Evolutionary conservation across 2,329 filamentous ascomycete genomes (phyloP), one percentile per base, ranked within the genome.

Genomic region (Talaromyces sp.): DNA sequence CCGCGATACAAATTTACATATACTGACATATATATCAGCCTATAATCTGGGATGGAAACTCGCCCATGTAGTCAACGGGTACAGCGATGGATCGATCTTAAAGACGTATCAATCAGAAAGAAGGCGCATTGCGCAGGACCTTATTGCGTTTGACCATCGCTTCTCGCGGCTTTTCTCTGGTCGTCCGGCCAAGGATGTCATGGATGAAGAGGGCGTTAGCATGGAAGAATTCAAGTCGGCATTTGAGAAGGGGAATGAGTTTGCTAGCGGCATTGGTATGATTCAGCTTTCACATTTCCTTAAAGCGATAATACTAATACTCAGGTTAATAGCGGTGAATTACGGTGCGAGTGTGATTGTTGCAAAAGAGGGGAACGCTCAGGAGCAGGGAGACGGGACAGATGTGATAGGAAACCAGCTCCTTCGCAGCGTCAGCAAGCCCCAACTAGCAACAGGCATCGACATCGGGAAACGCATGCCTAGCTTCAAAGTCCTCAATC

Each of bases 401-500:
- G 49, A 53, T 10, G 25, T 29, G 8, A 53, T 53, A 29, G 49
- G 49, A 11, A 54, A 54, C 10, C 17, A 54, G 80, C 80, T 7
- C 1, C 47, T 51, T n/a, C 47, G 47, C 25, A 53, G 47, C 49
- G 79, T 80, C n/a, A 69, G 70, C 6, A 64, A 65, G 22, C 63
- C 59, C 13, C 36, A 40, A 2, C 11, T 66, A 6, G 49, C 47
- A n/a, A 25, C 59, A 22, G 36, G 63, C 45, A 67, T 72, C 19
- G 67, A 62, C 1, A 74, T 79, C 0, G 78, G 78, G 0, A 79
- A 75, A 74, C 68, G 78, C 17, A 75, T 80, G 53, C 77, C 77
- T 0, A 85, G 77, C 64, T 79, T 82, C 1, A 82, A 83, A 67
- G 83, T 87, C 0, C 78, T 86, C 11, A 74, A 84, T 2, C 84